Conservation (phyloP, 2,329 filamentous ascomycete genomes). For the Eurotiales sp. region DNA sequence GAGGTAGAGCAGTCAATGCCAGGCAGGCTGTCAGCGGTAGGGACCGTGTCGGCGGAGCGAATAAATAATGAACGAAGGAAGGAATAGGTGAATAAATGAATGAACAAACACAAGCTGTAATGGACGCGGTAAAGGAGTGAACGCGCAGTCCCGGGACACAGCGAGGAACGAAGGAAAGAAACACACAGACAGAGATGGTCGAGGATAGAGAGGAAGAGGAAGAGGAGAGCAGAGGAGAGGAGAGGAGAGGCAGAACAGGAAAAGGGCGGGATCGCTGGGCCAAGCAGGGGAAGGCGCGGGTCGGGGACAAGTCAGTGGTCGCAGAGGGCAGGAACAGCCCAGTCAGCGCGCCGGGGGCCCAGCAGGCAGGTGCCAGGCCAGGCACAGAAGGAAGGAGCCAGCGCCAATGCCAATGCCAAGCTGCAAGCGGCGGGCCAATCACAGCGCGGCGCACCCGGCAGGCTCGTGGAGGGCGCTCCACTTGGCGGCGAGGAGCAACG, state of each 20-base stretch:
- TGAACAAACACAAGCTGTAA: conserved; percentile 40
- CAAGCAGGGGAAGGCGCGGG: neutral
- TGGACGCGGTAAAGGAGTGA: conserved; percentile 52
- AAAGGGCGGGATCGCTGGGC: conserved; percentile 3
- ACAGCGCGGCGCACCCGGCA: neutral
- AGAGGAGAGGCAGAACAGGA: conserved; percentile 18
- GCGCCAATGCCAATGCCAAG: neutral
- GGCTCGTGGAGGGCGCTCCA: conserved; percentile 6
- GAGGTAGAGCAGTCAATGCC: conserved; percentile 11
- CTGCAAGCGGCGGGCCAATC: no score
- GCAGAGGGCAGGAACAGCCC: no score
- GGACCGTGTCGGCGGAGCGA: conserved; percentile 10
- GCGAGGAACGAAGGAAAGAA: conserved; percentile 25
- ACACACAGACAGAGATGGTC: conserved; percentile 24
- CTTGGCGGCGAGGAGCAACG: neutral
- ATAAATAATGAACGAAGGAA: conserved; percentile 4
- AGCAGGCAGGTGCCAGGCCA: neutral
- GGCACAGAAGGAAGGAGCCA: neutral
- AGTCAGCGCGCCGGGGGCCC: neutral
- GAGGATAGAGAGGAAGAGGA: conserved; percentile 21
- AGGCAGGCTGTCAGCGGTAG: conserved; percentile 11
- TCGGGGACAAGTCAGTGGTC: neutral
- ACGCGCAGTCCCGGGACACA: conserved; percentile 39
- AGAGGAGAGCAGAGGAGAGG: conserved; percentile 19
- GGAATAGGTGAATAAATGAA: conserved; percentile 11